phyloP scores from a whole-genome alignment of 2,329 filamentous ascomycete genomes.

The Zasmidium citrigriseum region DNA sequence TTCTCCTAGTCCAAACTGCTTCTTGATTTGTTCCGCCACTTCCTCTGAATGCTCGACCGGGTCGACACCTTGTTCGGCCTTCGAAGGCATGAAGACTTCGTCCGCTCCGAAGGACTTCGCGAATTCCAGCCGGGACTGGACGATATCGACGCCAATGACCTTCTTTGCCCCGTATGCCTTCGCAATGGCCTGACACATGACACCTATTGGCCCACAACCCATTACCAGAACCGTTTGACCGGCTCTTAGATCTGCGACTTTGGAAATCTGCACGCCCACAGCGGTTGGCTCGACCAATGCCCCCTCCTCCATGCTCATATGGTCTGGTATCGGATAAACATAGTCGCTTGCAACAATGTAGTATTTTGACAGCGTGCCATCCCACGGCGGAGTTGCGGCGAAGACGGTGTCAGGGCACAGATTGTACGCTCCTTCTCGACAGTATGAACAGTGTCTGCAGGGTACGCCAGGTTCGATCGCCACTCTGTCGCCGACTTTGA shows the following conservation, averaged over 20 bases:
- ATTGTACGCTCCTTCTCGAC: conserved; percentile 80
- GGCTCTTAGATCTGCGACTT: conserved; percentile 41
- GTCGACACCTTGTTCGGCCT: conserved; percentile 34
- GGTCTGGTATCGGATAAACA: conserved; percentile 48
- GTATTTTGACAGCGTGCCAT: conserved; percentile 53
- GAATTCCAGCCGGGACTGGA: conserved; percentile 74
- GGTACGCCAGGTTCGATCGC: conserved; percentile 53
- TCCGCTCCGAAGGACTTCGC: conserved; percentile 57
- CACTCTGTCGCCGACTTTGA: conserved; percentile 49
- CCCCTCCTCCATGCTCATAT: conserved; percentile 53
- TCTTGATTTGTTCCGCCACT: conserved; percentile 43
- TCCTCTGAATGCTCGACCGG: conserved; percentile 41
- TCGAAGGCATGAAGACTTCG: conserved; percentile 43
- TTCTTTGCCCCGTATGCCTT: conserved; percentile 77
- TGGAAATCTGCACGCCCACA: conserved; percentile 51
- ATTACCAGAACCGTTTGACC: conserved; percentile 48
- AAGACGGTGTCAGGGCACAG: conserved; percentile 64
- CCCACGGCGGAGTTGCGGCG: conserved; percentile 51
- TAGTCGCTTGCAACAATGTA: conserved; percentile 51
- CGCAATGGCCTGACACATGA: conserved; percentile 83
- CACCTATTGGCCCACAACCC: conserved; percentile 63
- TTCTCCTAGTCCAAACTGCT: conserved; percentile 41
- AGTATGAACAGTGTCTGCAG: conserved; percentile 47
- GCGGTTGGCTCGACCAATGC: conserved; percentile 56
- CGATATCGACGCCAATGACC: conserved; percentile 81